These are phyloP conservation scores for Termitomyces sp. DNA, from an alignment of 768 basidiomycete species.

Conservation along the genomic window DNA sequence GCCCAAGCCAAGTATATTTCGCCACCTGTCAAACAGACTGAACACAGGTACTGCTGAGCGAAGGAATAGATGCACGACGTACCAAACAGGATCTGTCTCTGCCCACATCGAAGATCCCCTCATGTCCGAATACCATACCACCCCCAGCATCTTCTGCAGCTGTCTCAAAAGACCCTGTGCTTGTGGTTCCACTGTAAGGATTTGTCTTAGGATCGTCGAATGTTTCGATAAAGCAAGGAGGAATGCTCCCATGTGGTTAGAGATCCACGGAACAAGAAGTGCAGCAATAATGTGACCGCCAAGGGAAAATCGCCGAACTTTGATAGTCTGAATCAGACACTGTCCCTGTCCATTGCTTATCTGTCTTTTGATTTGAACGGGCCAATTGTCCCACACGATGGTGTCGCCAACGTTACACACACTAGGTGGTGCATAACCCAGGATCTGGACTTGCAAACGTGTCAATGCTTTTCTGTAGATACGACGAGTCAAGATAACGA, in stretches of 20 bases:
- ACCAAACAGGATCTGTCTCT: conserved; percentile 72
- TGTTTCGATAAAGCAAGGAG: conserved; percentile 48
- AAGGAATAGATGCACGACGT: conserved; percentile 4
- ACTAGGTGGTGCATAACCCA: conserved; percentile 33
- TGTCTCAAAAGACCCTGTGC: conserved; percentile 3
- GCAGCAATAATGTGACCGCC: conserved; percentile 66
- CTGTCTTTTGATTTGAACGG: conserved; percentile 28
- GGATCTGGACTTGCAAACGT: conserved; percentile 33
- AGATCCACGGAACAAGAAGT: conserved; percentile 61
- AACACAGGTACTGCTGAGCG: neutral
- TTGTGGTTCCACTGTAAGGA: conserved; percentile 29
- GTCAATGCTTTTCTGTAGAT: conserved; percentile 37
- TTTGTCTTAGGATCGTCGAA: conserved; percentile 30
- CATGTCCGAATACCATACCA: conserved; percentile 17
- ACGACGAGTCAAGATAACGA: conserved; percentile 39
- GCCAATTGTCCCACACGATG: conserved; percentile 22
- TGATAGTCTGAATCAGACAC: conserved; percentile 8
- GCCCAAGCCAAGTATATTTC: conserved; percentile 63
- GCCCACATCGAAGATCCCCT: conserved; percentile 51
- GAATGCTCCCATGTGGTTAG: conserved; percentile 57
- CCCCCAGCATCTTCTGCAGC: conserved; percentile 22
- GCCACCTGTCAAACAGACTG: conserved; percentile 35
- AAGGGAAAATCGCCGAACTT: conserved; percentile 54
- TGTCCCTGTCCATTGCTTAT: conserved; percentile 8
- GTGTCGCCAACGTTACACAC: conserved; percentile 13